Base-by-base conservation (phyloP, 768 basidiomycete genomes). In the Amanita molliuscula region DNA sequence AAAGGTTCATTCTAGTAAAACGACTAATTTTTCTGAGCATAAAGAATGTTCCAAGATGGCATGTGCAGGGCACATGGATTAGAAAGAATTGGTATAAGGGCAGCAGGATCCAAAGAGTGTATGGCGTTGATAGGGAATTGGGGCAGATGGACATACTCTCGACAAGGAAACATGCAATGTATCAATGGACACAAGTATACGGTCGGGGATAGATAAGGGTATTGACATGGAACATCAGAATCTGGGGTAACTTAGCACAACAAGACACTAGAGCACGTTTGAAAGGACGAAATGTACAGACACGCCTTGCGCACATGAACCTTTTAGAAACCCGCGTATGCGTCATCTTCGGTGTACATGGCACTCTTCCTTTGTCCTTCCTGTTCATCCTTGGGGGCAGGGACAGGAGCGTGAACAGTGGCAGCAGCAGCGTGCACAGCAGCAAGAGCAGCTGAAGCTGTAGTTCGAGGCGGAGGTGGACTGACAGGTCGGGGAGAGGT, bases 311-410 rank as follows among this genome's bases (percentile, higher is more conserved):
- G n/a, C 10, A 13, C 42, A n/a, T 44, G 23, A 35, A 21, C 11
- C 3, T 33, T 20, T 44, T 35, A 50, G 41, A 50, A 50, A 9
- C 49, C 49, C 44, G 41, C 49, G 16, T 50, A 50, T 9, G 42
- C 49, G 20, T 50, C 49, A 9, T 50, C 41, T n/a, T 50, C 41
- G 18, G 28, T 35, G 20, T 50, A 50, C 18, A 31, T 23, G 9
- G 41, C 41, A n/a, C 41, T 50, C 23, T 44, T 33, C 34, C 41
- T 50, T 29, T 21, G 16, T 35, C 44, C 29, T 8, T 21, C 45
- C 8, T 31, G 16, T 26, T 44, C 20, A 33, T 21, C 16, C 3
- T 31, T 2, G 28, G 21, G 25, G 13, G 44, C 31, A 46, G 18
- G 16, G 20, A 31, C 16, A 9, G 48, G 7, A 11, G 26, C 18